These are phyloP conservation scores for Protoeuglena noctilucae DNA, from an alignment of 139 green algal genomes.

Conservation along the genomic window DNA sequence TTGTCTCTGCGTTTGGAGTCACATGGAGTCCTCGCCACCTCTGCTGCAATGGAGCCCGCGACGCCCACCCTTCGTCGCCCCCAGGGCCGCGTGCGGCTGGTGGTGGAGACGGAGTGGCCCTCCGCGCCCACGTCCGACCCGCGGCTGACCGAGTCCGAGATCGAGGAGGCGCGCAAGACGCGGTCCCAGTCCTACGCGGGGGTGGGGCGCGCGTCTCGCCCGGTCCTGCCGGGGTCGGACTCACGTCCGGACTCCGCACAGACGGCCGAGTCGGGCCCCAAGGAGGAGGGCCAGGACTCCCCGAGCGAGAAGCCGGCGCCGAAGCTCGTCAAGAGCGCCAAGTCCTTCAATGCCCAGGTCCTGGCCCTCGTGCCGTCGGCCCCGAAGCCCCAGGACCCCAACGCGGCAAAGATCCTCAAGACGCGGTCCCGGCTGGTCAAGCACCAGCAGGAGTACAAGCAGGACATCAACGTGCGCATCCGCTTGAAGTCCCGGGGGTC, in stretches of 20 bases:
- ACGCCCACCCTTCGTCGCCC: background rate
- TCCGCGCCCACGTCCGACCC: background rate
- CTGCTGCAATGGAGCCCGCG: no score
- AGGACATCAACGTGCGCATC: background rate
- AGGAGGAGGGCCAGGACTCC: background rate
- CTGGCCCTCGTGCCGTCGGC: background rate
- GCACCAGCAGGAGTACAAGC: background rate
- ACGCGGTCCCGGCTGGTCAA: background rate
- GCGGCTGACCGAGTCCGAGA: background rate
- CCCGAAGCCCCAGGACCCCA: background rate
- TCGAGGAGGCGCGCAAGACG: background rate
- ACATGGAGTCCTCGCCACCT: no score
- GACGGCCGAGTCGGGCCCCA: no score
- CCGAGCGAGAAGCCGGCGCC: background rate
- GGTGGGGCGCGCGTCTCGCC: background rate
- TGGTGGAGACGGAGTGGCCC: background rate
- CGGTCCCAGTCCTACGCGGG: background rate
- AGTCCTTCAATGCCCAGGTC: background rate
- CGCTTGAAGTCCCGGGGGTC: background rate
- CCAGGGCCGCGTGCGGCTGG: background rate
- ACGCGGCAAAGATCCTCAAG: background rate
- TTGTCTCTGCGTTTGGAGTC: no score
- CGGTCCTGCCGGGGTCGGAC: background rate
- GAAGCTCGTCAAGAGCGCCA: background rate
- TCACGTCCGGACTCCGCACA: no score